Evolutionary conservation across 257 asterid genomes (phyloP), one percentile per base, ranked within the genome.

Genomic region (Penstemon davidsonii): DNA sequence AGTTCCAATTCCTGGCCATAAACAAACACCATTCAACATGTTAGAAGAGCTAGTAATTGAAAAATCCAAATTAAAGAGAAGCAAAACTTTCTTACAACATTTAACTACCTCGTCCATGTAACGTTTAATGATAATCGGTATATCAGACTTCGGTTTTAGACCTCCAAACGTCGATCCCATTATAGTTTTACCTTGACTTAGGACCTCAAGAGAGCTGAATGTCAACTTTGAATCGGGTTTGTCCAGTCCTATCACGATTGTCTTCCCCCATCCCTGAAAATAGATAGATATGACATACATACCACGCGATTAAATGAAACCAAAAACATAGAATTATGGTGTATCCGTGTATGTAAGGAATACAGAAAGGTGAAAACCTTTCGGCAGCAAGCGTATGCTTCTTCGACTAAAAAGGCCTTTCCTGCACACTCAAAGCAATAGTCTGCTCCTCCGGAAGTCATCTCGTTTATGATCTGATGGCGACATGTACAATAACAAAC

Each of bases 391-490:
- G 90, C 83, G 51, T 49, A 87, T 4, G 98, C 98, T 79, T 92
- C 98, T 15, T 87, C 80, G 47, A 88, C 88, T 57, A 91, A 60
- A 18, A 86, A 73, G 55, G 86, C 81, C 78, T 56, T 65, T 55
- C 98, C 98, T 43, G 87, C 98, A 62, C 98, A 92, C 72, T 92
- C 98, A 41, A 92, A 92, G 83, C 96, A 85, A 43, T 89, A 87
- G 71, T 92, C 98, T 4, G 96, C 96, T 74, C 96, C 98, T 71
- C 92, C 98, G 63, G 58, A 81, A 18, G 95, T 92, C 96, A 89
- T 81, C 63, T 89, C 96, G 12, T 61, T 76, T 62, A 92, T 77
- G 63, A 89, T 81, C 97, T 88, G 78, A 68, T 25, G 33, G 33
- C 33, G 47, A 58, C 8, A 66, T 46, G 33, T 11, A 7, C 39